phyloP scores from a whole-genome alignment of 1,284 basidiomycete genomes.

The Pisolithus thermaeus region DNA sequence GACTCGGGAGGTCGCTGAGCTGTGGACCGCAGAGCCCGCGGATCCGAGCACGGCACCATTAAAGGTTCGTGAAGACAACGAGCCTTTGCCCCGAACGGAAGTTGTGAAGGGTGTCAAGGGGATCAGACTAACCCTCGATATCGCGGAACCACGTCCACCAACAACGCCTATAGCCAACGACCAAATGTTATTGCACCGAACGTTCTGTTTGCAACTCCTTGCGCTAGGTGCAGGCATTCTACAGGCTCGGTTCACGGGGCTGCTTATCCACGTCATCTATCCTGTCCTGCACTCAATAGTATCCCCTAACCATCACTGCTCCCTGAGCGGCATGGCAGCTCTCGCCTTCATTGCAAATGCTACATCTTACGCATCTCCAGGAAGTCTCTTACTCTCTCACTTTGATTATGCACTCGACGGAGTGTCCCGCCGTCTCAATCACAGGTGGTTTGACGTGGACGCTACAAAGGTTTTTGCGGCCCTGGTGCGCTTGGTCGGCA shows the following conservation, averaged over 20 bases:
- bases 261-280: constrained; percentile 80
- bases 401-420: constrained; percentile 92
- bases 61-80: constrained; percentile 19
- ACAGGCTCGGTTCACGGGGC: constrained; percentile 57
- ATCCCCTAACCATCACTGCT: constrained; percentile 61
- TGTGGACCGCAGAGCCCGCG: constrained; percentile 52
- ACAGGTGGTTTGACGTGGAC: constrained; percentile 71
- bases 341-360: constrained; percentile 63
- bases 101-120: constrained; percentile 40
- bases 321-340: constrained; percentile 64
- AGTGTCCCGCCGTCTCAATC: constrained; percentile 74
- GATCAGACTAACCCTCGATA: constrained; percentile 34
- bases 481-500: constrained; percentile 80
- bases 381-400: constrained; percentile 83
- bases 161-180: constrained; percentile 18
- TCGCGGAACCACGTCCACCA: constrained; percentile 40
- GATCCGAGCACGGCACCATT: constrained; percentile 9
- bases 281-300: constrained; percentile 79
- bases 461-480: constrained; percentile 77
- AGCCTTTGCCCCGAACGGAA: constrained; percentile 34
- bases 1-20: constrained; percentile 56
- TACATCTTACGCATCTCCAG: constrained; percentile 77
- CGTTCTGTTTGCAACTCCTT: constrained; percentile 67
- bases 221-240: constrained; percentile 63
- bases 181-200: constrained; percentile 52